Percentiles rank a stretch among this genome's conserved stretches.
phyloP scores from a whole-genome alignment of 2,329 filamentous ascomycete genomes.

The Waltergamsia citrina region DNA sequence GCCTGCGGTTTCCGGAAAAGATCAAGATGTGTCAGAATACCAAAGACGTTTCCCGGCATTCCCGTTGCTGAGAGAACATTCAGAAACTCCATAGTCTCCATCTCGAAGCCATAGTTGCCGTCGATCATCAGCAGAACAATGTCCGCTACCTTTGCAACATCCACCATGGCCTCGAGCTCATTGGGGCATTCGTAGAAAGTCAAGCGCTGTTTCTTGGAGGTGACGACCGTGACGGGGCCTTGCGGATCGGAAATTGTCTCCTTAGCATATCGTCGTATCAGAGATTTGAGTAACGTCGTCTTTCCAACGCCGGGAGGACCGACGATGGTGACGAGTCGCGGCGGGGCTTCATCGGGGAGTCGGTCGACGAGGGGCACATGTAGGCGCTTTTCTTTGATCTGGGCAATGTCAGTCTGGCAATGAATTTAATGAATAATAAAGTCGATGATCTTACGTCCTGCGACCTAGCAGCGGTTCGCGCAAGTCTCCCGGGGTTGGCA shows the following conservation, averaged over 20 bases:
- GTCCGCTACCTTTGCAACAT: slow-evolving; percentile 93
- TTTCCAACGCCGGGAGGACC: slow-evolving; percentile 93
- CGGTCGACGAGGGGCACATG: slow-evolving; percentile 96
- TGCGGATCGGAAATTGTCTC: slow-evolving; percentile 84
- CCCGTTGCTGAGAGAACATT: slow-evolving; percentile 88
- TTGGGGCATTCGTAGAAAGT: slow-evolving; percentile 98
- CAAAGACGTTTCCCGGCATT: slow-evolving; percentile 98
- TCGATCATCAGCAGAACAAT: slow-evolving; percentile 98
- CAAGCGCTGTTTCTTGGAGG: slow-evolving; percentile 86
- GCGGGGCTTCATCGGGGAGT: slow-evolving; percentile 88
- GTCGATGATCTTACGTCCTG: slow-evolving; percentile 63
- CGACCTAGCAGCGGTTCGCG: slow-evolving; percentile 63
- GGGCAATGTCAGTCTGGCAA: not conserved
- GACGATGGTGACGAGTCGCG: slow-evolving; percentile 86
- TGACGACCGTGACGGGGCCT: slow-evolving; percentile 91
- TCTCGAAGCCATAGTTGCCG: slow-evolving; percentile 97
- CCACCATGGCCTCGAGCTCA: slow-evolving; percentile 91
- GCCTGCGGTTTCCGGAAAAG: slow-evolving; percentile 90
- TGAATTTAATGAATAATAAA: too few relatives aligned
- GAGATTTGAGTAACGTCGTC: slow-evolving; percentile 88
- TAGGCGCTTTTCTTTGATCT: slow-evolving; percentile 91
- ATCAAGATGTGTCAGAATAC: slow-evolving; percentile 91
- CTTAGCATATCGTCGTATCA: slow-evolving; percentile 91
- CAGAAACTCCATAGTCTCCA: slow-evolving; percentile 99
- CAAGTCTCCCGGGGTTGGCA: slow-evolving; percentile 70